phyloP scores from a whole-genome alignment of 2,329 filamentous ascomycete species.

The Drechslerella dactyloides region DNA sequence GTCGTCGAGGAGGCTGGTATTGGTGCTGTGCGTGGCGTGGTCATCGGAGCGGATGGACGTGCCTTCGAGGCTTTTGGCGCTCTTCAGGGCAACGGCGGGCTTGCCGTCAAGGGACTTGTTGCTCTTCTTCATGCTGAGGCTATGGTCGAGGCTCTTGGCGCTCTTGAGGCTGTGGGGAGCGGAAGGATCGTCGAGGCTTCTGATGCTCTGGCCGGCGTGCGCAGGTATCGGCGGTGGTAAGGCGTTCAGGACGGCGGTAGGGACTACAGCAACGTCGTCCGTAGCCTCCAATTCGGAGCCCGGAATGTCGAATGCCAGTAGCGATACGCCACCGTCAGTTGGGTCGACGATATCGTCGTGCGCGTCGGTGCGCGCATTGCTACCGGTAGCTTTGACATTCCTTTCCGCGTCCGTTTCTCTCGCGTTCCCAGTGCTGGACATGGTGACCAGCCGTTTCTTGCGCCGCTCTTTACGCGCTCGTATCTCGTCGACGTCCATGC shows the following conservation, averaged over 20 bases:
- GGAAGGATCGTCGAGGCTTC: conserved; percentile 28
- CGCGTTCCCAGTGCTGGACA: conserved; percentile 30
- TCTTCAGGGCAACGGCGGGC: conserved; percentile 30
- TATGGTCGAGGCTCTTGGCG: conserved; percentile 25
- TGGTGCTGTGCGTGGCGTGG: conserved; percentile 22
- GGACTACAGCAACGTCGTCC: conserved; percentile 32
- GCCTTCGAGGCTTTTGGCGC: conserved; percentile 35
- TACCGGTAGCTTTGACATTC: conserved; percentile 17
- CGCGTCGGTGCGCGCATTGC: too few species aligned
- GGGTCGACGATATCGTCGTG: conserved; percentile 16
- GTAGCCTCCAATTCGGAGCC: conserved; percentile 31
- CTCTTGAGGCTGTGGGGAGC: conserved; percentile 26
- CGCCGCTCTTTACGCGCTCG: conserved; percentile 37
- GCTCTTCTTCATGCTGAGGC: conserved; percentile 27
- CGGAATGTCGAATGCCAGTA: conserved; percentile 30
- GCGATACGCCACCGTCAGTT: conserved; percentile 35
- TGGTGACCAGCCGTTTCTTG: conserved; percentile 39
- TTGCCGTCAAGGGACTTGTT: conserved; percentile 9
- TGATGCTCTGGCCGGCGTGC: conserved; percentile 27
- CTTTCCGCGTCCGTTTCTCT: conserved; percentile 41
- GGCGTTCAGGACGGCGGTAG: conserved; percentile 18
- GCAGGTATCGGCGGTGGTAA: conserved; percentile 29
- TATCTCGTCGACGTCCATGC: conserved; percentile 51
- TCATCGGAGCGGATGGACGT: conserved; percentile 11
- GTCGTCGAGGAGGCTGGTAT: conserved; percentile 52